phyloP scores from a whole-genome alignment of 352 stramenopile species.

The Phytophthora sp. region DNA sequence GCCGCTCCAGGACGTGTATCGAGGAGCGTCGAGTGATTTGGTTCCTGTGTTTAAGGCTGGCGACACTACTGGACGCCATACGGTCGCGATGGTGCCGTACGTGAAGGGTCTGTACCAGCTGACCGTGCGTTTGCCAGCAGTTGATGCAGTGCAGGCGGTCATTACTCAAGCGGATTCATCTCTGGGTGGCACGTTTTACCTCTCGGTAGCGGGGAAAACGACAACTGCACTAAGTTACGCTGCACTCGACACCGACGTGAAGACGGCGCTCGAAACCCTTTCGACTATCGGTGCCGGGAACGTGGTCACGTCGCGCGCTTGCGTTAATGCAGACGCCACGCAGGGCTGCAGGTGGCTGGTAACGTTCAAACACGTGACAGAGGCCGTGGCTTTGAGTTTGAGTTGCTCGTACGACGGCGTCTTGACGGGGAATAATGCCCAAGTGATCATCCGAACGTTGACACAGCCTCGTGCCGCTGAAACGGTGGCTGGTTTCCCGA shows the following conservation, averaged over 20 bases:
- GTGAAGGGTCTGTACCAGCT: slow-evolving; percentile 92
- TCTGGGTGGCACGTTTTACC: slow-evolving; percentile 68
- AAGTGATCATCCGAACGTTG: slow-evolving; percentile 40
- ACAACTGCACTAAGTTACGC: slow-evolving; percentile 70
- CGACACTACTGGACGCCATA: slow-evolving; percentile 73
- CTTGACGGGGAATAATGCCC: slow-evolving; percentile 77
- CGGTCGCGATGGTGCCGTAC: slow-evolving; percentile 88
- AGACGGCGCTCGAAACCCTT: slow-evolving; percentile 71
- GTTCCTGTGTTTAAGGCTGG: slow-evolving; percentile 77
- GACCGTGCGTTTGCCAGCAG: slow-evolving; percentile 74
- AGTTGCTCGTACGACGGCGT: slow-evolving; percentile 60
- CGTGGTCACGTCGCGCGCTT: slow-evolving; percentile 41
- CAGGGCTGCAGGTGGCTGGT: slow-evolving; percentile 78
- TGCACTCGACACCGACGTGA: slow-evolving; percentile 42
- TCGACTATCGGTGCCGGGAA: slow-evolving; percentile 50
- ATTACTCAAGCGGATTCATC: slow-evolving; percentile 50
- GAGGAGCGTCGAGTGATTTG: slow-evolving; percentile 54
- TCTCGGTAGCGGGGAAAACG: slow-evolving; percentile 55
- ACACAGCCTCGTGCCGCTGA: slow-evolving; percentile 35
- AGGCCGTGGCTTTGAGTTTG: slow-evolving; percentile 28
- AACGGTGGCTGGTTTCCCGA: slow-evolving; percentile 73
- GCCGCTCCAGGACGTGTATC: slow-evolving; percentile 74
- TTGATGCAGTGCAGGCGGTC: slow-evolving; percentile 82
- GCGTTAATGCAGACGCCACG: slow-evolving; percentile 44
- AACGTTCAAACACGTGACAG: slow-evolving; percentile 49